Conservation (phyloP, 75 land plant species). For the Pseudotsuga menziesii region DNA sequence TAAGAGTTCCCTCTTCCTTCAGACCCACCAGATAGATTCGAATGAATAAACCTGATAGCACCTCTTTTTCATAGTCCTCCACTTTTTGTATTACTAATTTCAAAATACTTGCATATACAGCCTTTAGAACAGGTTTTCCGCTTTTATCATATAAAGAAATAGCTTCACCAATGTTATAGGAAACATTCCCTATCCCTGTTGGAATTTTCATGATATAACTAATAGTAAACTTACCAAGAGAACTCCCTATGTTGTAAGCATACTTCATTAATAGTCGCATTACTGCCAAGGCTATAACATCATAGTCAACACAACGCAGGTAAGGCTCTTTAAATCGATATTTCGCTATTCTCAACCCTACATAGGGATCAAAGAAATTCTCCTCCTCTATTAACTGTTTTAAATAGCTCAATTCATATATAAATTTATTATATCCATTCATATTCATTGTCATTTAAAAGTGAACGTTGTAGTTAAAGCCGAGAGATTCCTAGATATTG, state of each 20-base stretch:
- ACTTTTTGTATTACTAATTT: neutral
- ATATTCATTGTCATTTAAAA: neutral
- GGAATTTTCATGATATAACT: constrained; percentile 8
- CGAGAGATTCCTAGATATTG: neutral
- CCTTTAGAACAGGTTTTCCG: neutral
- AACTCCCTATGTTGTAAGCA: neutral
- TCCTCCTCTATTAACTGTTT: too few relatives aligned
- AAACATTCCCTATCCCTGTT: neutral
- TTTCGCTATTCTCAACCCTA: constrained; percentile 1
- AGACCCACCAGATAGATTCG: too few relatives aligned
- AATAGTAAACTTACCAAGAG: constrained; percentile 1
- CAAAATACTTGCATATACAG: neutral
- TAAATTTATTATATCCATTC: neutral
- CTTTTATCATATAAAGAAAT: neutral
- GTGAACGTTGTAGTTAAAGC: neutral
- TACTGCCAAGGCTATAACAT: neutral
- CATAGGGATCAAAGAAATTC: too few relatives aligned
- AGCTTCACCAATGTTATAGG: neutral
- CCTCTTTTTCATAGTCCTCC: neutral
- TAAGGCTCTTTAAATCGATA: neutral
- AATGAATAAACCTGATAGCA: neutral
- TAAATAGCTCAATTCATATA: too few relatives aligned
- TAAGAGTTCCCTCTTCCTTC: neutral
- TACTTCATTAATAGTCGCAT: neutral
- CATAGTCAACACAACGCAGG: neutral